These are phyloP conservation scores for Phaeomoniella chlamydospora DNA, from an alignment of 2,329 filamentous ascomycete species.

Conservation along the genomic window DNA sequence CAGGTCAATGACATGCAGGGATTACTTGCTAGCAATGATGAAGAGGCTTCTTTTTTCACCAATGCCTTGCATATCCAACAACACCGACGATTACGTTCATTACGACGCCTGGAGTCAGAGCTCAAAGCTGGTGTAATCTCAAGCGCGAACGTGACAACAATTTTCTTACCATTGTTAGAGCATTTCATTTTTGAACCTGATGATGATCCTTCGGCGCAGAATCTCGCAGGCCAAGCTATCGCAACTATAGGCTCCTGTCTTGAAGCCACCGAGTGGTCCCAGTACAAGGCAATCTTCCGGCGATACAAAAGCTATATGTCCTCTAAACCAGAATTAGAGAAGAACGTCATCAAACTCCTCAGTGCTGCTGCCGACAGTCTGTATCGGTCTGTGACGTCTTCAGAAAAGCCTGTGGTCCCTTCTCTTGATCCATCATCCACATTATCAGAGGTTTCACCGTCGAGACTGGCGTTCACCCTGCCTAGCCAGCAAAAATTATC, in stretches of 20 bases:
- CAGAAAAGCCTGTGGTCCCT: not conserved
- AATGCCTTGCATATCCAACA: slow-evolving; percentile 86
- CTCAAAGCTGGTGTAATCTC: slow-evolving; percentile 50
- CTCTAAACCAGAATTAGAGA: slow-evolving; percentile 69
- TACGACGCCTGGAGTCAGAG: slow-evolving; percentile 60
- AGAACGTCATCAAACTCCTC: slow-evolving; percentile 70
- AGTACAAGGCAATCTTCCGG: slow-evolving; percentile 72
- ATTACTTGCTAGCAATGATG: slow-evolving; percentile 57
- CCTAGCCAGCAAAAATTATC: slow-evolving; percentile 54
- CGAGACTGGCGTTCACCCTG: slow-evolving; percentile 27
- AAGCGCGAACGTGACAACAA: slow-evolving; percentile 66
- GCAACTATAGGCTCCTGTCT: slow-evolving; percentile 62
- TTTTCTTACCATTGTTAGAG: slow-evolving; percentile 83
- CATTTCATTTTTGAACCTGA: slow-evolving; percentile 81
- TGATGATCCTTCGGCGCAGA: slow-evolving; percentile 64
- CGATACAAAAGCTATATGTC: slow-evolving; percentile 72
- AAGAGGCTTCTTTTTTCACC: slow-evolving; percentile 77
- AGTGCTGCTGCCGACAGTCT: slow-evolving; percentile 70
- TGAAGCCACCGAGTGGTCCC: slow-evolving; percentile 71
- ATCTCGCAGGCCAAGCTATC: slow-evolving; percentile 75
- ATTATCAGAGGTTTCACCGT: slow-evolving; percentile 4
- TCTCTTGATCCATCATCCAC: slow-evolving; percentile 18
- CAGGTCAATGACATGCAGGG: slow-evolving; percentile 59
- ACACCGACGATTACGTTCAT: slow-evolving; percentile 68
- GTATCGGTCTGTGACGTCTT: slow-evolving; percentile 34